Conservation (phyloP, 306 rosid genomes). For the Citrullus amarus region DNA sequence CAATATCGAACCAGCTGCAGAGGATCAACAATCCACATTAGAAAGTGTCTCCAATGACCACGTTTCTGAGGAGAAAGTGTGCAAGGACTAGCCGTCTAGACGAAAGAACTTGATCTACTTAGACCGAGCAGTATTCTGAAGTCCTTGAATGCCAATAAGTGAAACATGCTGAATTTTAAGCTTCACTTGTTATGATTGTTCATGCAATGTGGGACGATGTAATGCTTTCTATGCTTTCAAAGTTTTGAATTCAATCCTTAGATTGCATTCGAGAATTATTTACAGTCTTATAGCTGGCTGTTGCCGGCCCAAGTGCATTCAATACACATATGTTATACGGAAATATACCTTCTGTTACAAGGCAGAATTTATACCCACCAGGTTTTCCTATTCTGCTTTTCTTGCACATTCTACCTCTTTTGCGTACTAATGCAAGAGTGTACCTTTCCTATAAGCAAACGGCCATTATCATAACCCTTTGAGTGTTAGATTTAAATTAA, state of each 20-base stretch:
- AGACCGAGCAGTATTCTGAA: not conserved
- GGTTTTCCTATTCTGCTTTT: not conserved
- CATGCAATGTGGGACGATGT: not conserved
- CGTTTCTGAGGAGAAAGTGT: constrained; percentile 26
- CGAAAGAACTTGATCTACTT: constrained; percentile 2
- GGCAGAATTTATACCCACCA: not conserved
- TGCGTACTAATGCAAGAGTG: no score
- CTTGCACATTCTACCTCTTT: not conserved
- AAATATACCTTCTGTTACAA: not conserved
- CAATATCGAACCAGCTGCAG: constrained; percentile 11
- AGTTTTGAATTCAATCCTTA: constrained; percentile 8
- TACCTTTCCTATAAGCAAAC: no score
- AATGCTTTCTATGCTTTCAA: constrained; percentile 1
- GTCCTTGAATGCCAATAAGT: constrained; percentile 4
- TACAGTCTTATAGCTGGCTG: not conserved
- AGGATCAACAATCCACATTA: constrained; percentile 21
- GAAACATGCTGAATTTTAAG: constrained; percentile 9
- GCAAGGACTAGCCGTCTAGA: constrained; percentile 13
- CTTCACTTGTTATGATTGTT: constrained; percentile 7
- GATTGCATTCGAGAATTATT: not conserved
- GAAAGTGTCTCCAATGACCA: constrained; percentile 17
- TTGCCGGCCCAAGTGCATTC: not conserved
- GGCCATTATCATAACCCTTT: no score
- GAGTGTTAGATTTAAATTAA: no score
- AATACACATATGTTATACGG: not conserved